Conservation (phyloP, 1,284 basidiomycete genomes). For the Tremellales sp. region DNA sequence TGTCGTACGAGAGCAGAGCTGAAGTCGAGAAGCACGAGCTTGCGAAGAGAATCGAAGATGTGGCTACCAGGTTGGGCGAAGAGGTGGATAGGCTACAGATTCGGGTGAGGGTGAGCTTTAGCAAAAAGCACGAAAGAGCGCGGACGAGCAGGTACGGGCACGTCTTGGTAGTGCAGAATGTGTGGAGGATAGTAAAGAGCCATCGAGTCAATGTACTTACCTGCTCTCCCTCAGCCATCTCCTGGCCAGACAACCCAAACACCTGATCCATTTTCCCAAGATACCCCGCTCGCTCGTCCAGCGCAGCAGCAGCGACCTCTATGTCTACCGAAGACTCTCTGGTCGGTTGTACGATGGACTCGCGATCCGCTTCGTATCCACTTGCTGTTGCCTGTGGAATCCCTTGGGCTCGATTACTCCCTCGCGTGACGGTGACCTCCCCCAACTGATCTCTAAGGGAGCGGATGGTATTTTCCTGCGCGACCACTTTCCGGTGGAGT, state of each 20-base stretch:
- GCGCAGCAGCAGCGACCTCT: not conserved
- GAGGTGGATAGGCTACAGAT: slow-evolving; percentile 4
- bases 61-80: slow-evolving; percentile 9
- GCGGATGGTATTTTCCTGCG: slow-evolving; percentile 16
- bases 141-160: too few relatives aligned
- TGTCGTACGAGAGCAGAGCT: slow-evolving; percentile 10
- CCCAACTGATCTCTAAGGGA: slow-evolving; percentile 2
- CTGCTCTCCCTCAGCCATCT: slow-evolving; percentile 5
- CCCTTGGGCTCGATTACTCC: too few relatives aligned
- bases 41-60: slow-evolving; percentile 9
- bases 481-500: slow-evolving; percentile 10
- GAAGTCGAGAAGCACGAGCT: slow-evolving; percentile 10
- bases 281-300: slow-evolving; percentile 5
- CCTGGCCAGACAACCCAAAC: slow-evolving; percentile 5
- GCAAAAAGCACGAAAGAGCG: not conserved
- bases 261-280: slow-evolving; percentile 6
- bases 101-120: not conserved
- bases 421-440: not conserved
- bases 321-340: slow-evolving; percentile 2
- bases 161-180: too few relatives aligned
- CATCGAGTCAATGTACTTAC: too few relatives aligned
- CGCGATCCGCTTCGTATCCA: too few relatives aligned
- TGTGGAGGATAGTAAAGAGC: too few relatives aligned
- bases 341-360: too few relatives aligned
- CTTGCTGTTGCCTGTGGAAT: too few relatives aligned